These are phyloP conservation scores for Lupinus albus DNA, from an alignment of 306 rosid species.

Conservation along the genomic window DNA sequence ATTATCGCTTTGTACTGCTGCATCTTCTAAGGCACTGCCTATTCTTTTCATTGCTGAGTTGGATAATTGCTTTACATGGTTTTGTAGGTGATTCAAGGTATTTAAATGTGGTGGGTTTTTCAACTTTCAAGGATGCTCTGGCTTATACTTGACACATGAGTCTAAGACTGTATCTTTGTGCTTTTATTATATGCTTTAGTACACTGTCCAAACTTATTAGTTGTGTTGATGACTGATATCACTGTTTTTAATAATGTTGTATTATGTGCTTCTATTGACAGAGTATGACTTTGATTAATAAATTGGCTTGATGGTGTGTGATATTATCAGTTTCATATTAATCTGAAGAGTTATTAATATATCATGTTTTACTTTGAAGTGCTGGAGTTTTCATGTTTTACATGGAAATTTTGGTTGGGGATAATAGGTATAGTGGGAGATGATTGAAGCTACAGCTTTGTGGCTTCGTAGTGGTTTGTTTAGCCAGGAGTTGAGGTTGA, in stretches of 20 bases:
- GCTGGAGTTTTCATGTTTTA: too few species aligned
- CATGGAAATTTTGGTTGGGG: too few species aligned
- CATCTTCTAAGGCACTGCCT: too few species aligned
- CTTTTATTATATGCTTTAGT: constrained; percentile 23
- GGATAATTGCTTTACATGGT: constrained; percentile 5
- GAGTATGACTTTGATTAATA: neutral
- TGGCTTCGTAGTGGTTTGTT: too few species aligned
- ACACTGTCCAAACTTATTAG: too few species aligned
- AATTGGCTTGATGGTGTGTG: constrained; percentile 14
- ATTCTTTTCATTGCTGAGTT: neutral
- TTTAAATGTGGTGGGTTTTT: neutral
- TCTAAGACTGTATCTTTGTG: neutral
- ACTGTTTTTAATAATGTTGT: constrained; percentile 30
- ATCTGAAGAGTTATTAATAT: neutral
- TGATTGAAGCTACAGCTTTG: too few species aligned
- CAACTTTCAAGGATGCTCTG: constrained; percentile 24
- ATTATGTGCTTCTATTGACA: neutral
- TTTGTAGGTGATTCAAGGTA: constrained; percentile 43
- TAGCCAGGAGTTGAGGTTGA: too few species aligned
- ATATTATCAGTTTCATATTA: neutral
- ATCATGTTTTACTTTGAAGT: neutral
- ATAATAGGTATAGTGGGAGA: too few species aligned
- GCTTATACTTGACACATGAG: constrained; percentile 5
- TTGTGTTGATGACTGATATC: constrained; percentile 20
- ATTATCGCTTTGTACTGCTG: too few species aligned